Base-by-base conservation (phyloP, 2,329 filamentous ascomycete species). In the Emmonsia crescens region DNA sequence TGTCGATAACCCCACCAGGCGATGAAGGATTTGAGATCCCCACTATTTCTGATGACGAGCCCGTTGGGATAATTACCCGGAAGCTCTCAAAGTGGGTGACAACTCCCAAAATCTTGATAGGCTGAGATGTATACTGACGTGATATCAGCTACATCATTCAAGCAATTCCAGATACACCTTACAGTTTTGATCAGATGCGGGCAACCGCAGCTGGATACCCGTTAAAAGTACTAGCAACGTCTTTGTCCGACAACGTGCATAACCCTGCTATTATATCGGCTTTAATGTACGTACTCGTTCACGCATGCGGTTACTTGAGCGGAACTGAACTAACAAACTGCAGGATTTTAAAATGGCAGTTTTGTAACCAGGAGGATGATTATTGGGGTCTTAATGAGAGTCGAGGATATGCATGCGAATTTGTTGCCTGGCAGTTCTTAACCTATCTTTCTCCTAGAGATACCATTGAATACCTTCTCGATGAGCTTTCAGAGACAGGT, bases 341-440 rank as follows among this genome's bases (percentile, higher is more conserved):
- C 27, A 84, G 82, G 68, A 82, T 83, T 19, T 68, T 84, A 49
- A 83, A 82, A 70, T 82, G 80, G 67, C 79, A 84, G 59, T 85
- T 85, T 67, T 73, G 74, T 21, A 77, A 77, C 14, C 70, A 77
- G 3, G 78, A 81, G 49, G 72, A 79, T 56, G 79, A 81, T 57
- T 82, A 84, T 63, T 78, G 80, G 62, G 82, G 81, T 0, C 73
- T 85, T 33, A 83, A 84, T 61, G 77, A 81, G 67, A 80, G 80
- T 10, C 76, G 82, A 64, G 83, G 80, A 16, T 77, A 79, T 68
- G 83, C 83, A 5, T 85, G 83, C 67, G 83, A 86, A 70, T 79
- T 83, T 61, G 79, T 85, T 8, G 83, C 83, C n/a, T 85, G 83
- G 82, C 80, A 83, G 59, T 85, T 84, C 62, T 71, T 85, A 29